phyloP scores from a whole-genome alignment of 371 early-diverging fungal species.

The Encephalitozoon hellem region DNA sequence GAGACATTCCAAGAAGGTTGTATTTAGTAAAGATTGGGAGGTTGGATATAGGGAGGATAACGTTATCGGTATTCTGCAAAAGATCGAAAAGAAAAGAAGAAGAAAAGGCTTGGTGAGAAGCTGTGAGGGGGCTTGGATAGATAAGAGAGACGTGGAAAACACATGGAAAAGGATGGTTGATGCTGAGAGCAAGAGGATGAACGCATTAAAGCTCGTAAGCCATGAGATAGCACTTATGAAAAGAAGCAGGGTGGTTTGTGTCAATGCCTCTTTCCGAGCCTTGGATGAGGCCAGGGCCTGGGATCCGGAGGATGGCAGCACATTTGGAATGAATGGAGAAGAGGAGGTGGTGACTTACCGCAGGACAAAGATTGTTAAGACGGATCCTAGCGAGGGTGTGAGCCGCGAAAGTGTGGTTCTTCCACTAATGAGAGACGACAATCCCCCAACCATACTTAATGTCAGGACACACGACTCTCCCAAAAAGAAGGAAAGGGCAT shows the following conservation, averaged over 20 bases:
- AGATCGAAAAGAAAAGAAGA: not conserved
- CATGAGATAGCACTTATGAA: not conserved
- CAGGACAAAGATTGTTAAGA: not conserved
- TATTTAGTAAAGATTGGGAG: conserved; percentile 5
- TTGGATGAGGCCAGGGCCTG: not conserved
- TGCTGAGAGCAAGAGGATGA: not conserved
- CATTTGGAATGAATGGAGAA: not conserved
- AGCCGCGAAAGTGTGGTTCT: not conserved
- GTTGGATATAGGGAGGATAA: conserved; percentile 2
- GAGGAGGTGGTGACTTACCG: not conserved
- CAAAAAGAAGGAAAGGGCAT: not conserved
- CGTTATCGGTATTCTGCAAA: not conserved
- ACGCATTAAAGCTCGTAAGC: not conserved
- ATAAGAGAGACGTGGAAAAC: not conserved
- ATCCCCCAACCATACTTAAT: not conserved
- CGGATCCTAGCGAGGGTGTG: not conserved
- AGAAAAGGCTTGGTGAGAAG: not conserved
- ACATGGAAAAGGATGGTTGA: not conserved
- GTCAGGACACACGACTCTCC: not conserved
- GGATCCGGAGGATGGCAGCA: not conserved
- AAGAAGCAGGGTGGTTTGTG: not conserved
- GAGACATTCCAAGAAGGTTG: not conserved
- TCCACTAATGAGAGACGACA: not conserved
- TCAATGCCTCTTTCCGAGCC: not conserved
- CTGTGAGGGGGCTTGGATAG: not conserved